Conservation (phyloP, 1,284 basidiomycete genomes). For the Pyrrhoderma lamaoense region DNA sequence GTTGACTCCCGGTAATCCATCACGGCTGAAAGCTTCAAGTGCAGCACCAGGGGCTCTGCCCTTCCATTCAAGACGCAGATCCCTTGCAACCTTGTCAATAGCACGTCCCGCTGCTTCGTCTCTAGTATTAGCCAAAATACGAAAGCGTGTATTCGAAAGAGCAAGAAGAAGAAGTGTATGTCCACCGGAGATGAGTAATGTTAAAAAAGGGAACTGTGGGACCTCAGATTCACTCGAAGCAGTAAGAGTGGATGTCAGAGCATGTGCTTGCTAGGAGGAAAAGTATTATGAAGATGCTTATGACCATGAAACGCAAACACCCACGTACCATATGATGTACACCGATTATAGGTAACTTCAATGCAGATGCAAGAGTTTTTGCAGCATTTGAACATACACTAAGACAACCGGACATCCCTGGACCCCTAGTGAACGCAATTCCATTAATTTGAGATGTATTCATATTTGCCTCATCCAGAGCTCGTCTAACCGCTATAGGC, state of each 20-base stretch:
- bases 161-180: conserved; percentile 85
- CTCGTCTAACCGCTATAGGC: conserved; percentile 68
- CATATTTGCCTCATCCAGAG: conserved; percentile 58
- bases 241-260: conserved; percentile 79
- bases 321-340: conserved; percentile 86
- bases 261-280: conserved; percentile 81
- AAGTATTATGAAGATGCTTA: conserved; percentile 1
- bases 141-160: conserved; percentile 48
- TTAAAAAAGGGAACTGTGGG: conserved; percentile 80
- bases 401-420: conserved; percentile 79
- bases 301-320: conserved; percentile 1
- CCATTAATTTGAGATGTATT: conserved; percentile 66
- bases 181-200: conserved; percentile 83
- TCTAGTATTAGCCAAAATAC: conserved; percentile 65
- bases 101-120: conserved; percentile 76
- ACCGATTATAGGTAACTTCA: conserved; percentile 75
- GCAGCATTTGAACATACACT: conserved; percentile 73
- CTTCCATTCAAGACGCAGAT: conserved; percentile 60
- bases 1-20: conserved; percentile 21
- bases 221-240: conserved; percentile 33
- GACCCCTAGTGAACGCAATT: conserved; percentile 87
- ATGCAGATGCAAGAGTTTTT: conserved; percentile 70
- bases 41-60: conserved; percentile 63
- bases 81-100: conserved; percentile 74
- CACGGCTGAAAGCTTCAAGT: conserved; percentile 60